A percentile compares a stretch with the other conserved stretches of the same genome.
Conservation (phyloP, 352 stramenopile genomes). For the Phytopythium chamaehyphon region DNA sequence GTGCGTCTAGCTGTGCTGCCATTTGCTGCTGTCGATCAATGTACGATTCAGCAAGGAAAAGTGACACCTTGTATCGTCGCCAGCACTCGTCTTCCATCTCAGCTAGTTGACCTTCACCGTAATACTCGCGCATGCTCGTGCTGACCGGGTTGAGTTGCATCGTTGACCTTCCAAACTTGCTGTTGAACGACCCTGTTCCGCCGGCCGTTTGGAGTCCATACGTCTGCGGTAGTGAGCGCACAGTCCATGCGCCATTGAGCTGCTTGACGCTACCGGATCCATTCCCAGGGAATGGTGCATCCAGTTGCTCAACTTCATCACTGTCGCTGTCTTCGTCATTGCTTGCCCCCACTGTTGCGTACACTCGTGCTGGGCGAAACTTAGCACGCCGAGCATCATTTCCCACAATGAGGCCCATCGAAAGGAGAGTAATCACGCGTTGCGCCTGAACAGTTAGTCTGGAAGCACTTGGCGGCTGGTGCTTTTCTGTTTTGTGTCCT, state of each 20-base stretch:
- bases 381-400: not conserved
- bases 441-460: not conserved
- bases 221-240: not conserved
- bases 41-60: constrained; percentile 50
- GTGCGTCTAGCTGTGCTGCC: not conserved
- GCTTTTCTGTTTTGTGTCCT: not conserved
- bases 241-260: constrained; percentile 1
- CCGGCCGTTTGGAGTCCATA: not conserved
- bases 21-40: not conserved
- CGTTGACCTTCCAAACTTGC: constrained; percentile 41
- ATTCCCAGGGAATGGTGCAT: not conserved
- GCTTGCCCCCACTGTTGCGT: not conserved
- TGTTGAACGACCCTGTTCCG: constrained; percentile 12
- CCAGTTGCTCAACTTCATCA: not conserved
- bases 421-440: not conserved
- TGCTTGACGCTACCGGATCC: constrained; percentile 1
- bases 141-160: constrained; percentile 55
- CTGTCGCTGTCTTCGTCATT: not conserved
- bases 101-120: constrained; percentile 32
- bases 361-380: not conserved
- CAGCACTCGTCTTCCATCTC: constrained; percentile 75
- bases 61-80: constrained; percentile 63
- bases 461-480: not conserved
- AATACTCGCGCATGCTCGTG: constrained; percentile 44
- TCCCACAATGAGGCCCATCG: not conserved